These are phyloP conservation scores for Barnettozyma siamensis DNA, from an alignment of 805 yeast species.

Conservation along the genomic window DNA sequence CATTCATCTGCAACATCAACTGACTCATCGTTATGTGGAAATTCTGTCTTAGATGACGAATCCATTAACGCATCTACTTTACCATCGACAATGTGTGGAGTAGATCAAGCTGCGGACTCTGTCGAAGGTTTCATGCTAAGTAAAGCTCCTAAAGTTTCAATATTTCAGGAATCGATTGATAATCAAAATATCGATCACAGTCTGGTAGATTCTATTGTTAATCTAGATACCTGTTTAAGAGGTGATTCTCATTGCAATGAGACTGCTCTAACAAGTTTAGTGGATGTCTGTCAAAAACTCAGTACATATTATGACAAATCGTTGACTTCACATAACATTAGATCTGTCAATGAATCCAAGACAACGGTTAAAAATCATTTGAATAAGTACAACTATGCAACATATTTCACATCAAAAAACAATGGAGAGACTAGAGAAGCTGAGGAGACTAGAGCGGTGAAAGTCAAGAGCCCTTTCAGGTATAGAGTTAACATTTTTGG, in stretches of 20 bases:
- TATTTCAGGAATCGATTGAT: background rate
- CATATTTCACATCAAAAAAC: constrained; percentile 27
- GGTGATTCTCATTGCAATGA: background rate
- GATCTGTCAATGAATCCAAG: constrained; percentile 8
- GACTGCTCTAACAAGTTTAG: background rate
- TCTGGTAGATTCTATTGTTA: constrained; percentile 18
- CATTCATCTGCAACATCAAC: constrained; percentile 7
- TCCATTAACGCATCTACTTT: constrained; percentile 5
- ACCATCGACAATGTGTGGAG: constrained; percentile 6
- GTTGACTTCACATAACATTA: constrained; percentile 4
- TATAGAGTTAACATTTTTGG: constrained; percentile 65
- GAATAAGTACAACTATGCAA: constrained; percentile 40
- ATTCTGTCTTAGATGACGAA: constrained; percentile 6
- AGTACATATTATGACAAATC: constrained; percentile 17
- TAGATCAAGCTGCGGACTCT: background rate
- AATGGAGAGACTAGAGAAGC: background rate
- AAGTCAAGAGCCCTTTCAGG: background rate
- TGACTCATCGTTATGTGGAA: constrained; percentile 5
- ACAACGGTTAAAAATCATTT: constrained; percentile 18
- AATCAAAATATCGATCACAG: constrained; percentile 2
- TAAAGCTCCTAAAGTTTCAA: background rate
- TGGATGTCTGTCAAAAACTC: constrained; percentile 15
- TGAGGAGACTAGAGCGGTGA: background rate
- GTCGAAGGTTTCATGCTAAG: background rate
- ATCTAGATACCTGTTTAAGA: constrained; percentile 14